Percentiles rank a stretch among this genome's conserved stretches.
These are phyloP conservation scores for Anisodus tanguticus DNA, from an alignment of 257 asterid species.

Conservation along the genomic window DNA sequence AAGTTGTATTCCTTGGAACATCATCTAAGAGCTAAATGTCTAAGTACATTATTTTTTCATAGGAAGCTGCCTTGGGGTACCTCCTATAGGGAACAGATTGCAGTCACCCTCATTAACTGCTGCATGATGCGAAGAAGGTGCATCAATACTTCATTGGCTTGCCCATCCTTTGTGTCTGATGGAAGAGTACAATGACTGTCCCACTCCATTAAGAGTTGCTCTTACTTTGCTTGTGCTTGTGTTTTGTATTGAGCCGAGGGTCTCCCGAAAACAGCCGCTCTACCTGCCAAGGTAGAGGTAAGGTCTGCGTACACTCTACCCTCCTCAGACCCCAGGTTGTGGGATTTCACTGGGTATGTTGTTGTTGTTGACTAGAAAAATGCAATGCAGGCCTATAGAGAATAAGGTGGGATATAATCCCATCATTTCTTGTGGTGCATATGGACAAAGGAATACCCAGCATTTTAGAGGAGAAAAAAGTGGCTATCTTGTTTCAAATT, in stretches of 20 bases:
- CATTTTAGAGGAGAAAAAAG: too few species aligned
- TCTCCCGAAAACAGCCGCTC: too few species aligned
- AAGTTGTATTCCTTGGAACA: not conserved
- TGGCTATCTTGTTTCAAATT: too few species aligned
- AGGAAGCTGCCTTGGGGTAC: not conserved
- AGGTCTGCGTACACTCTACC: too few species aligned
- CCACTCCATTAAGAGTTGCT: not conserved
- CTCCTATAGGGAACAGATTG: not conserved
- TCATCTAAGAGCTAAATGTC: not conserved
- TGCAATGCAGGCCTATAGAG: not conserved
- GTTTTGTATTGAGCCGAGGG: too few species aligned
- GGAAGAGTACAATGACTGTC: not conserved
- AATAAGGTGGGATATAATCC: not conserved
- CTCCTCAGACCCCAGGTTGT: too few species aligned
- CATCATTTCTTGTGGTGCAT: too few species aligned
- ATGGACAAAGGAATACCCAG: too few species aligned
- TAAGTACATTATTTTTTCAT: not conserved
- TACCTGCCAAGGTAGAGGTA: too few species aligned
- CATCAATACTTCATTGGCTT: not conserved
- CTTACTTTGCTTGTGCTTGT: too few species aligned
- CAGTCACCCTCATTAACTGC: not conserved
- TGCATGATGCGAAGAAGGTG: not conserved
- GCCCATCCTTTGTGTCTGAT: not conserved
- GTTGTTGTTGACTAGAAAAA: not conserved
- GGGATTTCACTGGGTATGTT: too few species aligned